Evolutionary conservation across 257 asterid species (phyloP), one percentile per base, ranked within the genome.

Genomic region (Fraxinus pennsylvanica): DNA sequence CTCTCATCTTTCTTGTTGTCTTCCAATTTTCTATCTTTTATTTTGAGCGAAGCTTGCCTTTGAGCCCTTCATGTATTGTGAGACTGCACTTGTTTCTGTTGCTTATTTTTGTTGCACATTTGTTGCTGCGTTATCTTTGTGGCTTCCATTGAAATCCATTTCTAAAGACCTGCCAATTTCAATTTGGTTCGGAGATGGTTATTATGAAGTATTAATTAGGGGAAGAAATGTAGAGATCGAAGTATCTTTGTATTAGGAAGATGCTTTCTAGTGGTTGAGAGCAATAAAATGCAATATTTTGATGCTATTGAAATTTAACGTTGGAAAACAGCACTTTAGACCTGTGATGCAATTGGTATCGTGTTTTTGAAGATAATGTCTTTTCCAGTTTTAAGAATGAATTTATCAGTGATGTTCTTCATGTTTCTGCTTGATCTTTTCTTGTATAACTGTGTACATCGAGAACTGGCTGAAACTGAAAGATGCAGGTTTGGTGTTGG

Each of bases 1-100:
- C 71, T 65, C 27, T 47, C 66, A 21, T 68, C 29, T 80, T 74
- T 74, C 68, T 73, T 71, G 54, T 57, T 78, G 73, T 74, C 71
- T 68, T 75, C 66, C 3, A n/a, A 35, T 39, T 74, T 74, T 30
- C 33, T 61, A 43, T 69, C 73, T 14, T 30, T 68, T 38, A 45
- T 76, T 68, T 68, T 50, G 50, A 71, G 59, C 73, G 65, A 73
- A 68, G 2, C 33, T 63, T 22, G 19, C 35, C 35, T 63, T 63
- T 41, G 50, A 41, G 15, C 69, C 15, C 41, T 75, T 33, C 32
- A 47, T 69, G 69, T 71, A 6, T 29, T 72, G 69, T 79, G 74
- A 76, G 52, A 50, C 22, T 72, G 45, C 79, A 59, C 30, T 47
- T 47, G 57, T 47, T 47, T 14, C 6, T 47, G n/a, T 47, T 47